These are phyloP conservation scores for Aspergillus sp. DNA, from an alignment of 2,329 filamentous ascomycete species.

Conservation along the genomic window DNA sequence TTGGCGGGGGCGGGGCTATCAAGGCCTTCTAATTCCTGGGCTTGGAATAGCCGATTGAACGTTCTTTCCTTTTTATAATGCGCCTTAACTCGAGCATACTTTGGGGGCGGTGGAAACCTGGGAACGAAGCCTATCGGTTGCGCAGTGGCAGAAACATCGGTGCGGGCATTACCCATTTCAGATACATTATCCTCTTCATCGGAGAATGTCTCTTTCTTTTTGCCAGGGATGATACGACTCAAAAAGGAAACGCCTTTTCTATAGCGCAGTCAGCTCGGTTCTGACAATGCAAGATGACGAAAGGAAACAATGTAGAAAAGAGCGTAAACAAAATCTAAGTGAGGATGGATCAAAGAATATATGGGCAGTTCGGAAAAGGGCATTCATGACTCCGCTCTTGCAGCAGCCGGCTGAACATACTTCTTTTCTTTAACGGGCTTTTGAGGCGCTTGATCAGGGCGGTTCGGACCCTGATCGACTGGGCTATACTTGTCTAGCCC, in stretches of 20 bases:
- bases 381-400: background rate
- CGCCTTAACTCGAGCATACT: conserved; percentile 82
- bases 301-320: background rate
- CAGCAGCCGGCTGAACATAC: conserved; percentile 46
- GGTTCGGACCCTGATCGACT: conserved; percentile 30
- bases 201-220: conserved; percentile 64
- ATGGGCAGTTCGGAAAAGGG: background rate
- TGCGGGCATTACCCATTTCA: conserved; percentile 68
- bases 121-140: conserved; percentile 81
- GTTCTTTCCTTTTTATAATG: conserved; percentile 78
- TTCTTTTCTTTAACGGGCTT: conserved; percentile 61
- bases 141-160: conserved; percentile 76
- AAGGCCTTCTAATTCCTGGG: conserved; percentile 78
- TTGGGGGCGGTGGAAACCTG: conserved; percentile 80
- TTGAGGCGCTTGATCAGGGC: conserved; percentile 32
- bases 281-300: background rate
- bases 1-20: conserved; percentile 36
- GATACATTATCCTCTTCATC: conserved; percentile 62
- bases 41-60: conserved; percentile 85
- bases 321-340: conserved; percentile 1
- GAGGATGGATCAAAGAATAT: conserved; percentile 3
- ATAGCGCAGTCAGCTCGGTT: conserved; percentile 15
- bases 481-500: conserved; percentile 32
- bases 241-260: conserved; percentile 91
- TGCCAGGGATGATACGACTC: conserved; percentile 74